These are phyloP conservation scores for Sphaerobolus stellatus DNA, from an alignment of 1,284 basidiomycete genomes.

Conservation along the genomic window DNA sequence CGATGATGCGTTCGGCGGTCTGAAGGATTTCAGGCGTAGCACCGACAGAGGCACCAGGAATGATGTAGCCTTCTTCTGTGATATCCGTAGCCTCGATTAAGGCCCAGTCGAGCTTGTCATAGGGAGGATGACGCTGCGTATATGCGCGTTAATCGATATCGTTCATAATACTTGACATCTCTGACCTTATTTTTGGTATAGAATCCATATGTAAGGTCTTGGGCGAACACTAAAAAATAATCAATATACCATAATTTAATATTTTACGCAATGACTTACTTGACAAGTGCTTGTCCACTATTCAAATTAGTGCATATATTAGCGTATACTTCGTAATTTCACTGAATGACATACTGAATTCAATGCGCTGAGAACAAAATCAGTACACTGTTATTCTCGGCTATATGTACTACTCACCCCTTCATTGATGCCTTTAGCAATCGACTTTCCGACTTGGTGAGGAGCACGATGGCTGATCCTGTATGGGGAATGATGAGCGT, in stretches of 20 bases:
- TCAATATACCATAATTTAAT: neutral
- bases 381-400: neutral
- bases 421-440: slow-evolving; percentile 50
- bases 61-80: slow-evolving; percentile 49
- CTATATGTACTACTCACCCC: slow-evolving; percentile 15
- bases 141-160: slow-evolving; percentile 7
- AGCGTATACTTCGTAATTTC: too few relatives aligned
- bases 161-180: slow-evolving; percentile 16
- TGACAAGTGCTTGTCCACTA: slow-evolving; percentile 25
- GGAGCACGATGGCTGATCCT: slow-evolving; percentile 50
- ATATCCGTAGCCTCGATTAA: slow-evolving; percentile 54
- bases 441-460: slow-evolving; percentile 52
- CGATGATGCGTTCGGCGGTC: slow-evolving; percentile 50
- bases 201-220: slow-evolving; percentile 51
- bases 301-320: too few relatives aligned
- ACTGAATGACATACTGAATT: neutral
- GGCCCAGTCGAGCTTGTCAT: slow-evolving; percentile 49
- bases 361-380: slow-evolving; percentile 4
- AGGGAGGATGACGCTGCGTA: slow-evolving; percentile 20
- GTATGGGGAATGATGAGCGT: slow-evolving; percentile 6
- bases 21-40: slow-evolving; percentile 53
- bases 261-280: neutral
- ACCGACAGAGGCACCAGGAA: slow-evolving; percentile 51
- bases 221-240: slow-evolving; percentile 42
- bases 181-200: slow-evolving; percentile 42